These are phyloP conservation scores for Hondaea fermentalgiana DNA, from an alignment of 108 stramenopile genomes.

Conservation along the genomic window DNA sequence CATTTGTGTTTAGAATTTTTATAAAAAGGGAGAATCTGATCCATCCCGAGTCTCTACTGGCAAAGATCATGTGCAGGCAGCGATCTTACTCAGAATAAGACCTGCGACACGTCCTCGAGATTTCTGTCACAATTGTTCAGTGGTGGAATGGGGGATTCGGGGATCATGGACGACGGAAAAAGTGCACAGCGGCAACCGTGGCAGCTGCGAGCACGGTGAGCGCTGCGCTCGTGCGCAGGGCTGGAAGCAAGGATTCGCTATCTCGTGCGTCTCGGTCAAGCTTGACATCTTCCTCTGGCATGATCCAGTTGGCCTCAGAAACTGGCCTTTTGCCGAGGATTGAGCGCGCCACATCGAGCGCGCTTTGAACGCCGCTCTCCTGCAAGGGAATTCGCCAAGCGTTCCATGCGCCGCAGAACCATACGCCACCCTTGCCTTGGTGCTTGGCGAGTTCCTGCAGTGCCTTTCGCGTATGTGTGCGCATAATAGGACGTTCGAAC, in stretches of 20 bases:
- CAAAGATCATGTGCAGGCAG: no score
- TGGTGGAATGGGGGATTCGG: no score
- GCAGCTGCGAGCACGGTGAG: background rate
- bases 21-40: no score
- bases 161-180: no score
- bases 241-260: background rate
- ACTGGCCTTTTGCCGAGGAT: background rate
- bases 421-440: background rate
- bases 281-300: background rate
- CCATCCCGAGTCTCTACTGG: no score
- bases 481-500: background rate
- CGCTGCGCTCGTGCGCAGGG: background rate
- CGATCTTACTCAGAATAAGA: no score
- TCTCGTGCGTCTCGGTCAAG: background rate
- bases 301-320: background rate
- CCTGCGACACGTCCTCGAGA: no score
- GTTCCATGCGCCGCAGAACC: constrained; percentile 13
- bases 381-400: background rate
- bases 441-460: background rate
- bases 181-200: background rate
- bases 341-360: background rate
- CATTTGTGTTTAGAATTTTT: no score
- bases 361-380: background rate
- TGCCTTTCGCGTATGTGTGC: background rate
- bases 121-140: no score